These are phyloP conservation scores for Delitschia confertaspora DNA, from an alignment of 495 filamentous ascomycete genomes.

Conservation along the genomic window DNA sequence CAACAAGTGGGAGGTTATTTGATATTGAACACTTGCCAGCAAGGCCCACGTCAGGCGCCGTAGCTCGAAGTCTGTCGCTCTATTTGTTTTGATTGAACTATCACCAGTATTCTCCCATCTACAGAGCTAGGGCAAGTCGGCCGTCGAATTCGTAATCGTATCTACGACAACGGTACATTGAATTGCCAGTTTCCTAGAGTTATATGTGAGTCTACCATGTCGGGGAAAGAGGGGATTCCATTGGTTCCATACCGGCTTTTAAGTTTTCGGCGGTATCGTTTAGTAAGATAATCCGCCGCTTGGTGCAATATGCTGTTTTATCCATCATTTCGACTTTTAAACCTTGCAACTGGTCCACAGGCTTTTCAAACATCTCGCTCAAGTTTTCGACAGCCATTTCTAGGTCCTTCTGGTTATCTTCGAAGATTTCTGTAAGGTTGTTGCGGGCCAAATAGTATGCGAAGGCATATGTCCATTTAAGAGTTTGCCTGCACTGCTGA, in stretches of 20 bases:
- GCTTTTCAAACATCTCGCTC: constrained; percentile 97
- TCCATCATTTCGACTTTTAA: constrained; percentile 97
- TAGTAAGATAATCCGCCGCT: constrained; percentile 77
- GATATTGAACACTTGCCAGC: too few species aligned
- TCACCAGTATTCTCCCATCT: neutral
- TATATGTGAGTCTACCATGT: neutral
- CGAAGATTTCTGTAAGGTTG: constrained; percentile 94
- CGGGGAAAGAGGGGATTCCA: neutral
- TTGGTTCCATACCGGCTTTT: constrained; percentile 59
- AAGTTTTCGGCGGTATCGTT: constrained; percentile 87
- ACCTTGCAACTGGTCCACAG: constrained; percentile 67
- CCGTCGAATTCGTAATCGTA: too few species aligned
- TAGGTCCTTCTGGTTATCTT: constrained; percentile 96
- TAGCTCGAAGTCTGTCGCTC: too few species aligned
- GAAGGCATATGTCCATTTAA: constrained; percentile 99
- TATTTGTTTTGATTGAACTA: too few species aligned
- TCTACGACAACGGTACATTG: constrained; percentile 28
- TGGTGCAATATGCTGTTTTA: constrained; percentile 93
- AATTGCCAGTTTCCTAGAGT: constrained; percentile 35
- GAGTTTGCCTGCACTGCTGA: constrained; percentile 89
- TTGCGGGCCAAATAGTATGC: constrained; percentile 92
- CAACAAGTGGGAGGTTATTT: too few species aligned
- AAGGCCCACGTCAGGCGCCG: too few species aligned
- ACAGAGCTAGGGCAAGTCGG: constrained; percentile 5
- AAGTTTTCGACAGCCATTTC: constrained; percentile 94